Conservation (phyloP, 805 yeast species). For the Hanseniaspora jakobsenii region DNA sequence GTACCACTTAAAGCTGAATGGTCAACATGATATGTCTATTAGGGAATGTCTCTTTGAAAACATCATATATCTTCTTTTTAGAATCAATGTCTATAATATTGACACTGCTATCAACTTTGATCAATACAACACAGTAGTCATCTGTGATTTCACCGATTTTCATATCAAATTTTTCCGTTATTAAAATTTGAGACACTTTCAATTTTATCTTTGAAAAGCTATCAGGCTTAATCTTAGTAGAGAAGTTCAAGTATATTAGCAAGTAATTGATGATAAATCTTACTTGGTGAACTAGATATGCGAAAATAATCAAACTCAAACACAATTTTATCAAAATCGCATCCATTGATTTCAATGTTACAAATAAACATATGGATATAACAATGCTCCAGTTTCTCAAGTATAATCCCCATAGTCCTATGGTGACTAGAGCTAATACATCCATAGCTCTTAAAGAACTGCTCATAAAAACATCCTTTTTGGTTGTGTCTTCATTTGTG, state of each 20-base stretch:
- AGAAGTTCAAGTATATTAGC: conserved; percentile 5
- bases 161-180: conserved; percentile 10
- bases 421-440: too few relatives aligned
- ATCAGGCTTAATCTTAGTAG: not conserved
- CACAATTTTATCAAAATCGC: not conserved
- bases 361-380: not conserved
- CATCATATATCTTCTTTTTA: conserved; percentile 4
- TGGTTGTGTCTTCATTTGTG: too few relatives aligned
- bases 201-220: not conserved
- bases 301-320: not conserved
- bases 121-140: conserved; percentile 4
- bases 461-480: too few relatives aligned
- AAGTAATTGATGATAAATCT: not conserved
- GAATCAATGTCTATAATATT: conserved; percentile 10
- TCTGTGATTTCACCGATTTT: conserved; percentile 1
- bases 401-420: not conserved
- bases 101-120: conserved; percentile 4
- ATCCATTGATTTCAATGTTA: too few relatives aligned
- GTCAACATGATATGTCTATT: conserved; percentile 6
- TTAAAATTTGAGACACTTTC: conserved; percentile 1
- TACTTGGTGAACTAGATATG: not conserved
- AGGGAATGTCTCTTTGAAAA: not conserved
- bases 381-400: not conserved
- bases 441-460: too few relatives aligned
- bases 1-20: conserved; percentile 1